Percentiles rank a stretch among this genome's conserved stretches.
These are phyloP conservation scores for Kwoniella heveanensis DNA, from an alignment of 768 basidiomycete genomes.

Conservation along the genomic window DNA sequence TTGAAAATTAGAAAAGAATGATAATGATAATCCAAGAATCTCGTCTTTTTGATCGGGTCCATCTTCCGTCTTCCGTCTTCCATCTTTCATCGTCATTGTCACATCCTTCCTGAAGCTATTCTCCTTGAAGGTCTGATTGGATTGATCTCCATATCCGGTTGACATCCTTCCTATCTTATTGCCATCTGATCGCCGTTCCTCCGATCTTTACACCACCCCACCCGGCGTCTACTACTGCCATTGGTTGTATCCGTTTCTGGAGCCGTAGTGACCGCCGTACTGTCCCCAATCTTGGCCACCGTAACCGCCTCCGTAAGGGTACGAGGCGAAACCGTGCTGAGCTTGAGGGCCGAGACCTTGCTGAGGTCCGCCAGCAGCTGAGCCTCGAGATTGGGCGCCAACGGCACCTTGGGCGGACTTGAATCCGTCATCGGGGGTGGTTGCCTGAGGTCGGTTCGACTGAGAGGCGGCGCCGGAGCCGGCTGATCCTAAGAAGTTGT, in stretches of 20 bases:
- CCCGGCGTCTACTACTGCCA: conserved; percentile 40
- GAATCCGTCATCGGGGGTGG: conserved; percentile 44
- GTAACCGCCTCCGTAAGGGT: conserved; percentile 46
- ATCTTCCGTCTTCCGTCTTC: too few relatives aligned
- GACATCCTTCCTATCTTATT: too few relatives aligned
- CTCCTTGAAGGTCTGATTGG: too few relatives aligned
- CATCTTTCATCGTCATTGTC: too few relatives aligned
- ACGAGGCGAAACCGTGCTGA: conserved; percentile 24
- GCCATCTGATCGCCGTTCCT: background rate
- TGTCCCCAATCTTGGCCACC: conserved; percentile 48
- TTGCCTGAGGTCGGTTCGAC: conserved; percentile 27
- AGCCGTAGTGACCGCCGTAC: conserved; percentile 38
- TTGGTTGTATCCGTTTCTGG: conserved; percentile 40
- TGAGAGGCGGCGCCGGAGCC: conserved; percentile 3
- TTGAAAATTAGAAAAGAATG: too few relatives aligned
- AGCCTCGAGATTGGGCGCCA: background rate
- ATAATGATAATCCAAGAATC: too few relatives aligned
- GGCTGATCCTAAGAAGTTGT: conserved; percentile 42
- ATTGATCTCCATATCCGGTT: too few relatives aligned
- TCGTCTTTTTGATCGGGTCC: too few relatives aligned
- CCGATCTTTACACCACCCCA: background rate
- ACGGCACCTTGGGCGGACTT: conserved; percentile 24
- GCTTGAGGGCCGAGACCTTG: conserved; percentile 16
- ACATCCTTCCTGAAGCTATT: too few relatives aligned
- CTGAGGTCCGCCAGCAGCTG: conserved; percentile 14